A percentile compares a stretch with the other conserved stretches of the same genome.
Evolutionary conservation across 768 basidiomycete genomes (phyloP).

Genomic region (Lentinula detonsa): DNA sequence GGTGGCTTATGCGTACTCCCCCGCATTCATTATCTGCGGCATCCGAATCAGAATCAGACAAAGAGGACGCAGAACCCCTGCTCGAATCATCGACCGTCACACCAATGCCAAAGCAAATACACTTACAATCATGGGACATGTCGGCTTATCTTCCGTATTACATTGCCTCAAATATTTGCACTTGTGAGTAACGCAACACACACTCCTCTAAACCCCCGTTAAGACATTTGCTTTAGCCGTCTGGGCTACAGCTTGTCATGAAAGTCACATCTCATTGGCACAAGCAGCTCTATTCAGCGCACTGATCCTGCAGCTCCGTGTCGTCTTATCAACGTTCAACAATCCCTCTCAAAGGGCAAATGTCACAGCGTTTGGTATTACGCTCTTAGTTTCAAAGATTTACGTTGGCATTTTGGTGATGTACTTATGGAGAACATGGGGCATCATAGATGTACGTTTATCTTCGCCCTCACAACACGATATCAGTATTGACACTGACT

Average conservation of each 20-base stretch:
- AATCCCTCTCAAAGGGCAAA: neutral
- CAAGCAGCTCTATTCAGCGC: neutral
- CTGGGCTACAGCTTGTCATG: neutral
- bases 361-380: conserved; percentile 15
- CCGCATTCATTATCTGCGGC: neutral
- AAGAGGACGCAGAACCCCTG: neutral
- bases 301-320: neutral
- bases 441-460: conserved; percentile 21
- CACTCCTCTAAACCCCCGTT: neutral
- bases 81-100: neutral
- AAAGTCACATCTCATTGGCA: neutral
- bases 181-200: neutral
- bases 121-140: neutral
- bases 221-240: neutral
- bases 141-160: neutral
- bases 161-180: neutral
- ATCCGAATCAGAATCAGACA: neutral
- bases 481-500: neutral
- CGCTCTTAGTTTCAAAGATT: conserved; percentile 33
- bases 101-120: neutral
- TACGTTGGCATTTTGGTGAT: conserved; percentile 30
- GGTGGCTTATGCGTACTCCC: conserved; percentile 4
- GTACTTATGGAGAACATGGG: conserved; percentile 25
- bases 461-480: neutral
- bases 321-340: neutral